Base-by-base conservation (phyloP, 1,284 basidiomycete genomes). In the Chalciporus sp. region DNA sequence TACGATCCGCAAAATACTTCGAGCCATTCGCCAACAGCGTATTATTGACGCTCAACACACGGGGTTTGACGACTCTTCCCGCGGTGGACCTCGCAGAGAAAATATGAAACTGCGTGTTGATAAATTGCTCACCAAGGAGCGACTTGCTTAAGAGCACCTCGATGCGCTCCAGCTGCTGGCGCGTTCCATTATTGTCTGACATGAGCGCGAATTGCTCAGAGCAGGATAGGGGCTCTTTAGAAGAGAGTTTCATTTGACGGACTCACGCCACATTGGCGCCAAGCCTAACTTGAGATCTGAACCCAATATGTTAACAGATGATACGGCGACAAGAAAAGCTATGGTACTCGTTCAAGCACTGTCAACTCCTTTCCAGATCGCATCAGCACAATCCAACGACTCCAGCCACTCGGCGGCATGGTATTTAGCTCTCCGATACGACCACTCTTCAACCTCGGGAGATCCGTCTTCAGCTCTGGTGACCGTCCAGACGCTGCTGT, bases 381-480 rank as follows among this genome's bases (percentile, higher is more conserved):
- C 79, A 52, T 81, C 81, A 48, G 79, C 76, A 52, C 83, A 84
- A 0, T 78, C 81, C 14, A 79, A 66, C 73, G 81, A 83, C 63
- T 86, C 83, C 26, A 88, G 69, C 84, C 83, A 86, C 60, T 86
- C 83, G 9, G 67, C 70, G 5, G 74, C 73, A 58, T 84, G 79
- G 60, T 81, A 82, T 56, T 74, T 68, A 28, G 75, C 77, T 26
- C 83, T 69, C 47, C 78, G 65, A 54, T 74, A 76, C 2, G 84
- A 78, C 82, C 85, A 87, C 53, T 75, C 76, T 48, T 83, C 82
- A 28, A 81, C 58, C 56, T 79, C 76, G 47, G 73, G 46, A 7
- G 64, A 42, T 31, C 68, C 68, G 19, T 64, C 66, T 14, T 58
- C 60, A 12, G 49, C 51, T 33, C 64, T 57, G 8, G 60, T 64